Evolutionary conservation across 768 basidiomycete genomes (phyloP).

Genomic region (Tremella yokohamensis): DNA sequence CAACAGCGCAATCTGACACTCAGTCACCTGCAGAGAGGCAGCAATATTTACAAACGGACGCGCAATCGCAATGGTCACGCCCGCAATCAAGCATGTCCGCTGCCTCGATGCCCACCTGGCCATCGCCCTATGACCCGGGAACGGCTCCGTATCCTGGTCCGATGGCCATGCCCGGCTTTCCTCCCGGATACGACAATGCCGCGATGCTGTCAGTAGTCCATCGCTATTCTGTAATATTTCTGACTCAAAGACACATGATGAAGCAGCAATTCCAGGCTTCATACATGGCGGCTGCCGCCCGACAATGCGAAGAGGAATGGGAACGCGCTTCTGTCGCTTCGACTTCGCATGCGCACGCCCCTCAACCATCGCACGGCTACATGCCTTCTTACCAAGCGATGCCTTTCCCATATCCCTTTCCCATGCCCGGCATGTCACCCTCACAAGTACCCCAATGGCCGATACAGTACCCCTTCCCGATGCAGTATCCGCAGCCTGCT

Average conservation of each 20-base stretch:
- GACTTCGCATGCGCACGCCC: constrained; percentile 1
- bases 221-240: not conserved
- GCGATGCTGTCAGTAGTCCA: not conserved
- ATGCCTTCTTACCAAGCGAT: constrained; percentile 17
- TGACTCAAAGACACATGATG: constrained; percentile 26
- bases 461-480: constrained; percentile 8
- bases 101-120: too few species aligned
- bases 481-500: not conserved
- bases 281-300: constrained; percentile 41
- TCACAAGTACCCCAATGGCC: not conserved
- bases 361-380: not conserved
- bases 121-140: too few species aligned
- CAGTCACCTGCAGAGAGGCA: too few species aligned
- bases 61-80: too few species aligned
- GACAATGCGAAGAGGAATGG: constrained; percentile 44
- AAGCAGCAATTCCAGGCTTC: constrained; percentile 43
- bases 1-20: too few species aligned
- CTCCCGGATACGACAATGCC: not conserved
- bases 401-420: constrained; percentile 17
- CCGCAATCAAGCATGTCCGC: too few species aligned
- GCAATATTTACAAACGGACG: too few species aligned
- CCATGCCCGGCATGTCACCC: constrained; percentile 7
- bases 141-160: too few species aligned
- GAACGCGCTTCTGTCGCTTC: constrained; percentile 25
- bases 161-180: constrained; percentile 1